Base-by-base conservation (phyloP, 306 rosid genomes). In the Glycyrrhiza uralensis region DNA sequence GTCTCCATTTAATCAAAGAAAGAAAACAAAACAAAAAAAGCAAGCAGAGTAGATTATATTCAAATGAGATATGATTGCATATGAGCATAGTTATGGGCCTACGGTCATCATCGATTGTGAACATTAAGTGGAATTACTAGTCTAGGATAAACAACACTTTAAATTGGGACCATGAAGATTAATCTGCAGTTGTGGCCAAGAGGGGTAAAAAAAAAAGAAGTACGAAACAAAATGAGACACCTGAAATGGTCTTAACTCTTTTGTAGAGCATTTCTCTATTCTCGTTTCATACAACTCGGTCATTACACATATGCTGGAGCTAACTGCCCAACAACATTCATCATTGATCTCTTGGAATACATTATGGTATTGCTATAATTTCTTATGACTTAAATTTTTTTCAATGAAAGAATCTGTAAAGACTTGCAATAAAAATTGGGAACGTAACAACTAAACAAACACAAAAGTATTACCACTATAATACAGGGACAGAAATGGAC, bases 391-490 rank as follows among this genome's bases (percentile, higher is more conserved):
- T 72, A 52, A 75, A 81, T 75, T 39, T 45, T 85, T 88, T 69
- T 87, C 95, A 93, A 89, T 89, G 83, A 93, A 93, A 93, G 98
- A 93, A 93, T 93, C 76, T 69, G 85, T 82, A 66, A 85, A 79
- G 42, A 76, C 74, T 81, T 82, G 32, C 86, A 80, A 60, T 84
- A 89, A 88, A 83, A 93, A 79, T 81, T 86, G 87, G 85, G 86
- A 46, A 60, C 42, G 22, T 32, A 59, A 45, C 44, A 46, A 75
- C 44, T 63, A n/a, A n/a, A 81, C 75, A 62, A 29, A 57, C 65
- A 71, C 71, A 69, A 69, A 60, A 29, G 44, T 45, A 62, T 78
- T 64, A 83, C 83, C 81, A 78, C 89, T 93, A 93, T 81, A 89
- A 78, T 49, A 89, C 94, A 38, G 88, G 96, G 35, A 89, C 94